phyloP scores from a whole-genome alignment of 306 rosid genomes.

The Myrica gale region DNA sequence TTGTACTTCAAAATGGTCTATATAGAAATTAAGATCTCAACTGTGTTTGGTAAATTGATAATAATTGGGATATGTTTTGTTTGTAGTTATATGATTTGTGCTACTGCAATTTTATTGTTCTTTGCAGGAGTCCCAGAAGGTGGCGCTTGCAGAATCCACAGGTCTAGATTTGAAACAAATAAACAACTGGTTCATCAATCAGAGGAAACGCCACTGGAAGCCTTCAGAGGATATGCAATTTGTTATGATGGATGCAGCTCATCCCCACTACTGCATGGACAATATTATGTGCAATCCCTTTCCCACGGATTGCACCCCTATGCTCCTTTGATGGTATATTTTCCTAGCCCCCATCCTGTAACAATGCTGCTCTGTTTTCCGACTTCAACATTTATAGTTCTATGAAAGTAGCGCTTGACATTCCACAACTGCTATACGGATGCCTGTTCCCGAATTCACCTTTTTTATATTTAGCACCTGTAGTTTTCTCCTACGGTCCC shows the following conservation, averaged over 20 bases:
- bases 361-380: neutral
- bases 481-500: too few relatives aligned
- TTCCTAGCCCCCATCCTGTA: neutral
- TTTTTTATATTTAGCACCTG: too few relatives aligned
- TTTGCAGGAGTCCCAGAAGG: constrained; percentile 48
- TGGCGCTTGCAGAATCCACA: constrained; percentile 42
- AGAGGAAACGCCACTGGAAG: constrained; percentile 59
- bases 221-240: constrained; percentile 48
- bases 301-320: constrained; percentile 42
- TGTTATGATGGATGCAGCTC: constrained; percentile 39
- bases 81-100: neutral
- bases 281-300: constrained; percentile 34
- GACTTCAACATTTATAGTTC: neutral
- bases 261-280: constrained; percentile 40
- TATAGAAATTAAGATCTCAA: too few relatives aligned
- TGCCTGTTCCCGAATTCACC: too few relatives aligned
- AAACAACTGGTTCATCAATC: constrained; percentile 58
- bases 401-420: neutral
- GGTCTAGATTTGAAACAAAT: constrained; percentile 53
- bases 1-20: too few relatives aligned
- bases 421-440: neutral
- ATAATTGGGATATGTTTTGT: neutral
- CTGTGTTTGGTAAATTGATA: neutral
- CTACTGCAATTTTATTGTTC: neutral
- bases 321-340: constrained; percentile 28